Base-by-base conservation (phyloP, 1,139 yeast species). In the Protomyces macrosporus region DNA sequence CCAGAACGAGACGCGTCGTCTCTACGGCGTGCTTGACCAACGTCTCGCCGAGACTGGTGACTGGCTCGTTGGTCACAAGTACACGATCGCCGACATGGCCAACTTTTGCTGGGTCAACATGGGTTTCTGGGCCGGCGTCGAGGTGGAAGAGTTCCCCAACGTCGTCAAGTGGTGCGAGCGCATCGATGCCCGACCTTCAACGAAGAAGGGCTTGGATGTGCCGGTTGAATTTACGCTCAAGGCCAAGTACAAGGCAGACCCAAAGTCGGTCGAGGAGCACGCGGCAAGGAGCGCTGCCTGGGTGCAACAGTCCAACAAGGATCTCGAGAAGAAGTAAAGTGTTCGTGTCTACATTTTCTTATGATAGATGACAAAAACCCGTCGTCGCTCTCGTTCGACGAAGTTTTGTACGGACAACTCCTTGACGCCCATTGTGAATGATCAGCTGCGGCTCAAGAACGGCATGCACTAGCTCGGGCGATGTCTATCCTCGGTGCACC, bases 51-150 rank as follows among this genome's bases (percentile, higher is more conserved):
- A 73, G 60, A 58, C 62, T 32, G 81, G 79, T 67, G 82, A 81
- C 0, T 84, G 73, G 72, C 73, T 84, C 14, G 88, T 83, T 52
- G 87, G 88, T 45, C 79, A 80, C 69, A 84, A 82, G 67, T 69
- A 82, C 64, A 75, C 83, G 35, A 73, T 82, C 69, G 85, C 86
- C 12, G 88, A 84, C 71, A 71, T 84, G 59, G 78, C 79, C 16
- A 71, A 77, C 12, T 78, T 75, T 65, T 76, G 82, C 12, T 75
- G 78, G 78, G 73, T 74, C 35, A 60, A 60, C 51, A 32, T 23
- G 33, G 63, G 58, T 33, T 60, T 60, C 39, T 60, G 63, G 63
- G 63, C 63, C 12, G 63, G 63, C 35, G 63, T 60, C 7, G 63
- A 60, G 23, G 36, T 37, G 12, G 36, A 12, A 14, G 63, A 60